phyloP scores from a whole-genome alignment of 2,329 filamentous ascomycete genomes.

The Trichoderma sp. region DNA sequence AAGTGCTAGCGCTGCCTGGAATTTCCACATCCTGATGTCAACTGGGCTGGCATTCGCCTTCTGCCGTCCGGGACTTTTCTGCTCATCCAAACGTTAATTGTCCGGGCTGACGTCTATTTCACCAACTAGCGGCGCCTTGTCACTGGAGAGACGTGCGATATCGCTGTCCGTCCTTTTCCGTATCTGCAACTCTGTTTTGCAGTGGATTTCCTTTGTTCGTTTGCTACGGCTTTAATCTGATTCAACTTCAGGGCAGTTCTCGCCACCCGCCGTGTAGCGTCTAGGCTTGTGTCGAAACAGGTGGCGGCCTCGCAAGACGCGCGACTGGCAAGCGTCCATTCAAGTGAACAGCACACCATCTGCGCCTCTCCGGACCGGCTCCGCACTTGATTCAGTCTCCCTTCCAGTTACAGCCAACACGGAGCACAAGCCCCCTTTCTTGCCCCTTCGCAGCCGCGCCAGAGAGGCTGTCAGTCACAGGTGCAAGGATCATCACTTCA shows the following conservation, averaged over 20 bases:
- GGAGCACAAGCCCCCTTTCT: not conserved
- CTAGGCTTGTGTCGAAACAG: not conserved
- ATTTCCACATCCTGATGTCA: not conserved
- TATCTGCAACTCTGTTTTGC: not conserved
- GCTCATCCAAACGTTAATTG: not conserved
- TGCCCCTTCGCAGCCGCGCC: not conserved
- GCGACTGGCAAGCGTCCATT: not conserved
- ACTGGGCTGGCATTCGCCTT: slow-evolving; percentile 26
- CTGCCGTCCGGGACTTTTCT: not conserved
- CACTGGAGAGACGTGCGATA: not conserved
- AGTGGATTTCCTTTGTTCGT: not conserved
- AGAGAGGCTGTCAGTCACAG: not conserved
- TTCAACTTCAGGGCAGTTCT: not conserved
- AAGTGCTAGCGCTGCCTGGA: not conserved
- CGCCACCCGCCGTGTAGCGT: not conserved
- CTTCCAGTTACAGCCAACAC: not conserved
- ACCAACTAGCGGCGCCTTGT: not conserved
- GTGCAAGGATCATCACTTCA: slow-evolving; percentile 4
- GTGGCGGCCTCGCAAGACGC: not conserved
- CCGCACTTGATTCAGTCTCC: slow-evolving; percentile 5
- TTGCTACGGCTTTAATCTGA: not conserved
- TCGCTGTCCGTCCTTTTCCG: not conserved
- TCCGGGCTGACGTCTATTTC: not conserved
- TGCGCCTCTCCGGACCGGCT: not conserved
- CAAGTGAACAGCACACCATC: not conserved